Percentiles rank a stretch among this genome's conserved stretches.
Evolutionary conservation across 1,284 basidiomycete species (phyloP).

Genomic region (Cryptococcus sp.): DNA sequence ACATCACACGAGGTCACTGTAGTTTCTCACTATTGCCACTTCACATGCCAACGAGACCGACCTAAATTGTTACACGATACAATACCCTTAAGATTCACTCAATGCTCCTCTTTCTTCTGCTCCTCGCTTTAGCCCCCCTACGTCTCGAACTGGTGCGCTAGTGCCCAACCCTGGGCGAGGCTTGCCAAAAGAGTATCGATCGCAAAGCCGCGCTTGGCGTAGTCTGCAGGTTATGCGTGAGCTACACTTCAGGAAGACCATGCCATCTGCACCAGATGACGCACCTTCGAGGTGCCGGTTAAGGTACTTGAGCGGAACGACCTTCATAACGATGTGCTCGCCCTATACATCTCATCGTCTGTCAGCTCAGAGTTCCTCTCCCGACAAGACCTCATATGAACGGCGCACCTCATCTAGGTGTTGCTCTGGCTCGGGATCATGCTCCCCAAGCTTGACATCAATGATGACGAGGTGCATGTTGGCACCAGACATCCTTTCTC

Average conservation of each 20-base stretch:
- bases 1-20: too few species aligned
- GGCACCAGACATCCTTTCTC: conserved; percentile 50
- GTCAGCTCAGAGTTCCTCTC: background rate
- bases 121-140: too few species aligned
- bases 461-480: conserved; percentile 53
- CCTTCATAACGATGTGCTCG: conserved; percentile 71
- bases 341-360: conserved; percentile 54
- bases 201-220: conserved; percentile 67
- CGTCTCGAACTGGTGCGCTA: conserved; percentile 48
- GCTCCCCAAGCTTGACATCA: conserved; percentile 48
- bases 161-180: conserved; percentile 66
- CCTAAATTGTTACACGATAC: too few species aligned
- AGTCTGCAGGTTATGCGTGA: conserved; percentile 53
- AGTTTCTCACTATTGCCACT: too few species aligned
- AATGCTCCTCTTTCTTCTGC: too few species aligned
- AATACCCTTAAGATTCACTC: too few species aligned
- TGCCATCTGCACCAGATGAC: conserved; percentile 12
- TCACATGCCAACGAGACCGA: too few species aligned
- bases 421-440: conserved; percentile 44
- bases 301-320: conserved; percentile 67
- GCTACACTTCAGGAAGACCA: background rate
- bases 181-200: conserved; percentile 73
- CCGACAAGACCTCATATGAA: background rate
- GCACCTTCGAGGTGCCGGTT: conserved; percentile 63
- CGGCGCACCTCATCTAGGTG: conserved; percentile 42